Evolutionary conservation across 441 rosid species (phyloP).

Genomic region (Rhodomyrtus psidioides): DNA sequence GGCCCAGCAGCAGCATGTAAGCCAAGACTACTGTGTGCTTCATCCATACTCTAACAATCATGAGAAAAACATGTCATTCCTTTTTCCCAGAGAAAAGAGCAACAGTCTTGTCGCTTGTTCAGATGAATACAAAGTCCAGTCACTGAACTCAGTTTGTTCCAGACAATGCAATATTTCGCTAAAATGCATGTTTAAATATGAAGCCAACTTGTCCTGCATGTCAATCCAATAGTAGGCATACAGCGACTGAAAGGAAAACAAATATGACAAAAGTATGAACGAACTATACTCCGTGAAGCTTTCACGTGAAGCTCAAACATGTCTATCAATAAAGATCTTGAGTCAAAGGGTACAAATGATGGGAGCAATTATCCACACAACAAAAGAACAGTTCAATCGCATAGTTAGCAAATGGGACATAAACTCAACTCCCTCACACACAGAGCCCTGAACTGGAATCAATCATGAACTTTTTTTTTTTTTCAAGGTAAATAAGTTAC

Average conservation of each 20-base stretch:
- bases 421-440: not conserved
- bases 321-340: not conserved
- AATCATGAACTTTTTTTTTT: not conserved
- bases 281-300: not conserved
- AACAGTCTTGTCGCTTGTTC: not conserved
- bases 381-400: not conserved
- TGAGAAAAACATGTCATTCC: constrained; percentile 3
- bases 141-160: not conserved
- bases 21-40: constrained; percentile 94
- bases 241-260: not conserved
- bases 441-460: not conserved
- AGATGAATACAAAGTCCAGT: not conserved
- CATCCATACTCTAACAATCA: constrained; percentile 76
- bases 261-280: not conserved
- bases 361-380: not conserved
- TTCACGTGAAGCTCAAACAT: not conserved
- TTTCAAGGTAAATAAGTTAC: not conserved
- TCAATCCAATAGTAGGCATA: not conserved
- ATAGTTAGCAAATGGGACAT: not conserved
- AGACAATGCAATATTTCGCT: not conserved
- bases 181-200: not conserved
- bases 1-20: constrained; percentile 98
- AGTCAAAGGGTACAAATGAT: not conserved
- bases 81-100: not conserved
- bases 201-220: not conserved